Conservation (phyloP, 768 basidiomycete genomes). For the Boletus rex-veris region DNA sequence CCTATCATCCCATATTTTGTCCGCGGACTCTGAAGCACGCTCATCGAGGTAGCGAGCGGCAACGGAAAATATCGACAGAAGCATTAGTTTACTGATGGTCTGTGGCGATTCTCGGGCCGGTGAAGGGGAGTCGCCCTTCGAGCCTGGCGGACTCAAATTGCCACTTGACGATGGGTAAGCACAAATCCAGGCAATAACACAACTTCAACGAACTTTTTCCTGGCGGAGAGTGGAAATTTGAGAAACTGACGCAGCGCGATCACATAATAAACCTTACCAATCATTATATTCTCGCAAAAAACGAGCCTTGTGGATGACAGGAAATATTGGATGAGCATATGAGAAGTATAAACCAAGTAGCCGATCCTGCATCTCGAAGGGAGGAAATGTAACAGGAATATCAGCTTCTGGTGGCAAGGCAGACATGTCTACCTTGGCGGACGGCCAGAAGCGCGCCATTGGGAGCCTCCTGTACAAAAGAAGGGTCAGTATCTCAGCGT, state of each 20-base stretch:
- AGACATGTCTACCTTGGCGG: slow-evolving; percentile 41
- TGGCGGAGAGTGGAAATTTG: slow-evolving; percentile 2
- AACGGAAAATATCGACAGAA: slow-evolving; percentile 79
- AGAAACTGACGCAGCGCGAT: neutral
- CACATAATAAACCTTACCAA: slow-evolving; percentile 36
- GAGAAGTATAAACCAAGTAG: slow-evolving; percentile 76
- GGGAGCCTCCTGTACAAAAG: slow-evolving; percentile 53
- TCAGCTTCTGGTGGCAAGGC: slow-evolving; percentile 42
- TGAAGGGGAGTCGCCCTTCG: slow-evolving; percentile 10
- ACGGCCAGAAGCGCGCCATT: slow-evolving; percentile 75
- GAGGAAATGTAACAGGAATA: slow-evolving; percentile 52
- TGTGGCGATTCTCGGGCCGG: slow-evolving; percentile 50
- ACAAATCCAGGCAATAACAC: neutral
- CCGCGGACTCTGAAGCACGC: slow-evolving; percentile 40
- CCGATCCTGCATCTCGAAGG: slow-evolving; percentile 58
- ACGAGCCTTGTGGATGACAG: slow-evolving; percentile 68
- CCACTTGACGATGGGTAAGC: slow-evolving; percentile 27
- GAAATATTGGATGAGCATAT: slow-evolving; percentile 81
- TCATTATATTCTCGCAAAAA: slow-evolving; percentile 64
- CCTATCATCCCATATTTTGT: slow-evolving; percentile 71
- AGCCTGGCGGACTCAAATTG: slow-evolving; percentile 35
- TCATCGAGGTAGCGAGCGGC: slow-evolving; percentile 69
- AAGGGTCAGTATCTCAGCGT: slow-evolving; percentile 10
- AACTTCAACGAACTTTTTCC: slow-evolving; percentile 27
- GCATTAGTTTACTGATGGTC: slow-evolving; percentile 61